Evolutionary conservation across 2,329 filamentous ascomycete genomes (phyloP).

Genomic region (Epichloe sylvatica): DNA sequence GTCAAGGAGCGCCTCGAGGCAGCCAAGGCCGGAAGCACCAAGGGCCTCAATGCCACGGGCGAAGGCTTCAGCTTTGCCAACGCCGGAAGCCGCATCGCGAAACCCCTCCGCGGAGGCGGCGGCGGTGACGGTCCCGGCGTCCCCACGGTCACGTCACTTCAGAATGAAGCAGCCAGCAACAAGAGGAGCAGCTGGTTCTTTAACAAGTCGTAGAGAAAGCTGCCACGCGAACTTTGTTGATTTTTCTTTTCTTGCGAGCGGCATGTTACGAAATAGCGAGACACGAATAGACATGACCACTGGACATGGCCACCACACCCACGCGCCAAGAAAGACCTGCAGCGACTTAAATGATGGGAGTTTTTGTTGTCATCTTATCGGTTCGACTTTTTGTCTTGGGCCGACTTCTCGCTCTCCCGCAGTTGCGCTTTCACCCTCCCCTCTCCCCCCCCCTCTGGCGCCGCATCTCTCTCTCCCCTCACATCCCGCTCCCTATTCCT

Average conservation of each 20-base stretch:
- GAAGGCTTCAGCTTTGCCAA: conserved; percentile 58
- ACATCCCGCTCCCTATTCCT: background rate
- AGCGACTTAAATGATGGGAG: background rate
- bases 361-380: background rate
- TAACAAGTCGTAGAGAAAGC: conserved; percentile 37
- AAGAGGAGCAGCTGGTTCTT: conserved; percentile 68
- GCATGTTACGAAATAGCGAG: conserved; percentile 6
- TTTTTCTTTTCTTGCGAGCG: background rate
- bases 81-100: conserved; percentile 53
- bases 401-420: background rate
- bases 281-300: conserved; percentile 4
- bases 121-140: conserved; percentile 33
- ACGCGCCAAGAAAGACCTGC: background rate
- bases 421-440: no score
- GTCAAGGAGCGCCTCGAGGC: conserved; percentile 97
- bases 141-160: conserved; percentile 43
- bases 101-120: conserved; percentile 52
- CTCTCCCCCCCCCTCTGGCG: background rate
- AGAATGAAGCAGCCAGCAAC: conserved; percentile 38
- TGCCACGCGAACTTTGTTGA: background rate
- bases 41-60: conserved; percentile 56
- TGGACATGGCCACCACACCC: conserved; percentile 6
- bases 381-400: background rate
- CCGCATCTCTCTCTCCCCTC: conserved; percentile 7
- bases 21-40: conserved; percentile 81